phyloP scores from a whole-genome alignment of 805 yeast genomes.

The Torulaspora franciscae region DNA sequence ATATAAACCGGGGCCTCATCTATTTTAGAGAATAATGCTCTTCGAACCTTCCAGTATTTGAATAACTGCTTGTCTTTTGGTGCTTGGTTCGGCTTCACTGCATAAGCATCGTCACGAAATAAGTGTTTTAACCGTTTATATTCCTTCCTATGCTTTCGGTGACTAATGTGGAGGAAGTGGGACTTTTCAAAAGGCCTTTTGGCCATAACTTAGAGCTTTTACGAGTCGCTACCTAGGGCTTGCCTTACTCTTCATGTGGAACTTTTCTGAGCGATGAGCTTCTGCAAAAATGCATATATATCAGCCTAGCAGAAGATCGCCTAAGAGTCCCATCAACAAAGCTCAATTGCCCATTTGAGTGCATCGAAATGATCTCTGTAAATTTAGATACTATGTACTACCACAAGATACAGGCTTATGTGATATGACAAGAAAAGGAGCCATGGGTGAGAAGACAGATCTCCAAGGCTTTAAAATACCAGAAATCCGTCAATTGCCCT shows the following conservation, averaged over 20 bases:
- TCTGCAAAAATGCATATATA: neutral
- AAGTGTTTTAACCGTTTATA: slow-evolving; percentile 14
- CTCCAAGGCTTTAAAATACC: too few relatives aligned
- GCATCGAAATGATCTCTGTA: neutral
- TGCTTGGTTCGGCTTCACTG: slow-evolving; percentile 18
- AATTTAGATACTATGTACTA: too few relatives aligned
- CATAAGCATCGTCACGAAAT: slow-evolving; percentile 14
- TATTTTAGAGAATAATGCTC: slow-evolving; percentile 52
- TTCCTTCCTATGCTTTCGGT: slow-evolving; percentile 22
- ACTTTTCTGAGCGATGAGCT: slow-evolving; percentile 9
- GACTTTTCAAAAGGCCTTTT: slow-evolving; percentile 3
- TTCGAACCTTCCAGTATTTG: slow-evolving; percentile 63
- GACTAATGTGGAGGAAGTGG: slow-evolving; percentile 21
- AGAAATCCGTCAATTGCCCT: too few relatives aligned
- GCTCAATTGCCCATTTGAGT: too few relatives aligned
- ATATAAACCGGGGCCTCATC: slow-evolving; percentile 61
- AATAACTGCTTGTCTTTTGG: slow-evolving; percentile 15
- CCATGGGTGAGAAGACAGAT: too few relatives aligned
- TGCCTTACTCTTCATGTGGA: neutral
- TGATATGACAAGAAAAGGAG: too few relatives aligned
- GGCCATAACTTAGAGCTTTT: slow-evolving; percentile 1
- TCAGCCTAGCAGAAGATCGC: neutral
- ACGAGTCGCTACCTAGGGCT: neutral
- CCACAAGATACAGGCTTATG: too few relatives aligned
- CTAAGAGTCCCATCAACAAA: too few relatives aligned